These are phyloP conservation scores for Barbarea vulgaris DNA, from an alignment of 345 rosid genomes.

Conservation along the genomic window DNA sequence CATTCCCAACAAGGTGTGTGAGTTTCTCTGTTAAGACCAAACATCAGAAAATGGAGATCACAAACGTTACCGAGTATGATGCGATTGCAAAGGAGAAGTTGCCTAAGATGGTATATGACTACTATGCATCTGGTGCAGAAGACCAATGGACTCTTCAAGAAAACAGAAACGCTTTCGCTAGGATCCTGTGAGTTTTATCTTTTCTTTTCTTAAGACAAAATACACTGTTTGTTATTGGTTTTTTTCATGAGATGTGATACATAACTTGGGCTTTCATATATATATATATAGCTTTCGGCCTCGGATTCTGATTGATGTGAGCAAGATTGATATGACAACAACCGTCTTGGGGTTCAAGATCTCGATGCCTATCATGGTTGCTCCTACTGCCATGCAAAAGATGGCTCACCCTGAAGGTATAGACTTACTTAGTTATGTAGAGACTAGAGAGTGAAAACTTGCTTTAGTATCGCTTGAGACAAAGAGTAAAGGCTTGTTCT, in stretches of 20 bases:
- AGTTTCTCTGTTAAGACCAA: conserved; percentile 13
- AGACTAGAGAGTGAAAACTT: conserved; percentile 1
- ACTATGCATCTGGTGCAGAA: conserved; percentile 83
- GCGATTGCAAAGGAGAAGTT: conserved; percentile 67
- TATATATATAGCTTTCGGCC: conserved; percentile 69
- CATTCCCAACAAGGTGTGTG: conserved; percentile 23
- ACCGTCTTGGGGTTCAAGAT: conserved; percentile 79
- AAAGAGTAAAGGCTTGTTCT: not conserved
- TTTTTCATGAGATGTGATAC: conserved; percentile 20
- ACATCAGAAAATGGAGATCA: conserved; percentile 57
- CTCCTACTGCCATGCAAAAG: conserved; percentile 89
- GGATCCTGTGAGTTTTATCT: conserved; percentile 58
- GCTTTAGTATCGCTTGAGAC: not conserved
- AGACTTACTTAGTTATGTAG: not conserved
- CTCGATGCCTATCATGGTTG: conserved; percentile 94
- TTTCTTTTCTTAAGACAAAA: not conserved
- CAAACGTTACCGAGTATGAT: conserved; percentile 73
- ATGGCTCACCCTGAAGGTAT: conserved; percentile 96
- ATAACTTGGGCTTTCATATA: conserved; percentile 17
- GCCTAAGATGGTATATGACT: conserved; percentile 82
- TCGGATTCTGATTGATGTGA: conserved; percentile 81
- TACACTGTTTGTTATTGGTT: not conserved
- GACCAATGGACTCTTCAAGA: conserved; percentile 79
- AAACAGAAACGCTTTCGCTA: conserved; percentile 68
- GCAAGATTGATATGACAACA: conserved; percentile 74